A percentile compares a stretch with the other conserved stretches of the same genome.
Conservation (phyloP, 2,329 filamentous ascomycete species). For the Neopestalotiopsis clavispora region DNA sequence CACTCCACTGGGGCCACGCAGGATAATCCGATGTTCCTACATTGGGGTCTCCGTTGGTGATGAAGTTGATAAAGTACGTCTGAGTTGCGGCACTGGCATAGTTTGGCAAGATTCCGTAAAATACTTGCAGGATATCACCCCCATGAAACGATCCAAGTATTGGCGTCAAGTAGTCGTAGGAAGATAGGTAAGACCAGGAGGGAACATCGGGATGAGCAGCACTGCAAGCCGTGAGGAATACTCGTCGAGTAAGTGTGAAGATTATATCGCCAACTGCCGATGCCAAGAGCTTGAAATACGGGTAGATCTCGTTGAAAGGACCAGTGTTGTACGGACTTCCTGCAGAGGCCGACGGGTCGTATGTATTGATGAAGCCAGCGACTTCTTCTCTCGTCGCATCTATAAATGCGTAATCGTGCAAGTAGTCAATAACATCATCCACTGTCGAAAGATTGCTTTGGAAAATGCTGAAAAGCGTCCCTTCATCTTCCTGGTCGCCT, state of each 20-base stretch:
- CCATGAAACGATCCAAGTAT: conserved; percentile 79
- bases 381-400: conserved; percentile 57
- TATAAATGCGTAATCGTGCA: conserved; percentile 64
- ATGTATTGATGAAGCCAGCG: conserved; percentile 63
- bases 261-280: conserved; percentile 76
- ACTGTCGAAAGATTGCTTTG: conserved; percentile 70
- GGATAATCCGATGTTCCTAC: neutral
- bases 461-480: conserved; percentile 74
- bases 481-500: conserved; percentile 81
- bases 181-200: conserved; percentile 76
- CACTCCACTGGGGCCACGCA: neutral
- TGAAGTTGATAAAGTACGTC: conserved; percentile 7
- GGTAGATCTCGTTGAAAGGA: conserved; percentile 72
- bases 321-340: conserved; percentile 76
- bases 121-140: conserved; percentile 65
- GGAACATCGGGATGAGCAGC: conserved; percentile 60
- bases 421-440: conserved; percentile 64
- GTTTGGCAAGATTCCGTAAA: conserved; percentile 67
- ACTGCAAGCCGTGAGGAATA: conserved; percentile 58
- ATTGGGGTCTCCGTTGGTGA: conserved; percentile 7
- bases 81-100: conserved; percentile 46
- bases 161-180: conserved; percentile 73
- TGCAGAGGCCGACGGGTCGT: conserved; percentile 57
- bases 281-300: conserved; percentile 76
- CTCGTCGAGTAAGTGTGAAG: conserved; percentile 73